Evolutionary conservation across 2,329 filamentous ascomycete species (phyloP).

Genomic region (Colletotrichum sp.): DNA sequence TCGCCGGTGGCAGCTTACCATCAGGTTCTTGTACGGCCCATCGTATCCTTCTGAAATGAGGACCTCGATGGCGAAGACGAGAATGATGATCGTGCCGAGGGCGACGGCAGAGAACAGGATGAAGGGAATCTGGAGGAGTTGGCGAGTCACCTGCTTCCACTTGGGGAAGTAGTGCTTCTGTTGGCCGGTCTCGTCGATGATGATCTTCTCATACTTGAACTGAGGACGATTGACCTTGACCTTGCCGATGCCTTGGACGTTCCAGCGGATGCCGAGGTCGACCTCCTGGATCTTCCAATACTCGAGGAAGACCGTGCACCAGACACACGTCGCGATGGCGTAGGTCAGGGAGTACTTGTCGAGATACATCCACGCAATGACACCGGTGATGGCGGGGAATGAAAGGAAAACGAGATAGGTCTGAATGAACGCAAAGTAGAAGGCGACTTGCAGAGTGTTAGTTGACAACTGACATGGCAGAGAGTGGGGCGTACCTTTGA

Average conservation of each 20-base stretch:
- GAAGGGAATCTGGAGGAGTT: constrained; percentile 74
- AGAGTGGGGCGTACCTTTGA: constrained; percentile 47
- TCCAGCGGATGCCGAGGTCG: constrained; percentile 76
- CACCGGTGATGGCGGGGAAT: constrained; percentile 71
- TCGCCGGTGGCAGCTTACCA: constrained; percentile 50
- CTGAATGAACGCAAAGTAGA: constrained; percentile 85
- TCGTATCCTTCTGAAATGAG: constrained; percentile 77
- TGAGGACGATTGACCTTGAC: constrained; percentile 70
- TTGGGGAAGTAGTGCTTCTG: constrained; percentile 66
- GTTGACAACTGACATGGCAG: neutral
- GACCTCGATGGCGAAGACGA: constrained; percentile 75
- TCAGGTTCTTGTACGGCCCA: constrained; percentile 68
- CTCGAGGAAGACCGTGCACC: constrained; percentile 77
- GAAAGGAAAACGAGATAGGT: constrained; percentile 74
- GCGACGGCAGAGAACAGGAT: constrained; percentile 61
- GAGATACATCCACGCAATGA: constrained; percentile 71
- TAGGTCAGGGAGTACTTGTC: constrained; percentile 75
- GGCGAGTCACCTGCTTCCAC: constrained; percentile 67
- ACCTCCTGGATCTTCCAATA: constrained; percentile 80
- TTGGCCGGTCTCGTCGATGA: constrained; percentile 69
- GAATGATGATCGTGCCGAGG: constrained; percentile 70
- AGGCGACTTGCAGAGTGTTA: constrained; percentile 60
- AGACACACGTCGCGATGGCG: constrained; percentile 68
- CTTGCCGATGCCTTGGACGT: constrained; percentile 69
- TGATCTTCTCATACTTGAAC: constrained; percentile 66